Evolutionary conservation across 192 early-diverging fungal genomes (phyloP).

Genomic region (Powellomyces hirtus): DNA sequence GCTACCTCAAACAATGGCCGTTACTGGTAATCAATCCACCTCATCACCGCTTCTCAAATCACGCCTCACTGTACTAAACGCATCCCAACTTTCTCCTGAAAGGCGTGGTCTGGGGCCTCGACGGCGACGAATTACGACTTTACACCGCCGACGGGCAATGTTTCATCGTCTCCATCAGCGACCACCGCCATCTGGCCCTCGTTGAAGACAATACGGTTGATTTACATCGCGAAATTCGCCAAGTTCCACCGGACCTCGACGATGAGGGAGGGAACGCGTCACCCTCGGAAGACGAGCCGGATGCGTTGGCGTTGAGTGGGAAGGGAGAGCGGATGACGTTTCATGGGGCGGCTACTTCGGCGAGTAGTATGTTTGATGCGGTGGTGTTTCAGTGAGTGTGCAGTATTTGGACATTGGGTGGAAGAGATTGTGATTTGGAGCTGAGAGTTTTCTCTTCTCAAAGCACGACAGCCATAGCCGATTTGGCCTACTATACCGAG

Average conservation of each 20-base stretch:
- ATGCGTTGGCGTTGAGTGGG: background rate
- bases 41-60: too few species aligned
- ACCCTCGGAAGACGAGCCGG: background rate
- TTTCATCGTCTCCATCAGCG: background rate
- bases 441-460: too few species aligned
- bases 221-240: background rate
- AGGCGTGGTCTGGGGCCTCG: constrained; percentile 12
- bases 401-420: background rate
- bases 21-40: too few species aligned
- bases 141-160: constrained; percentile 14
- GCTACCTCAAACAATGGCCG: too few species aligned
- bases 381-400: constrained; percentile 3
- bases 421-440: too few species aligned
- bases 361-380: constrained; percentile 13
- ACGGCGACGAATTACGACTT: constrained; percentile 18
- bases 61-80: too few species aligned
- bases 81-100: too few species aligned
- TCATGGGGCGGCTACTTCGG: constrained; percentile 18
- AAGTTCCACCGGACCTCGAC: background rate
- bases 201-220: constrained; percentile 9
- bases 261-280: background rate
- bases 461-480: background rate
- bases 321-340: background rate
- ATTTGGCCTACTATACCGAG: too few species aligned
- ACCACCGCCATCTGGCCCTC: background rate